These are phyloP conservation scores for Trichoderma brevicompactum DNA, from an alignment of 2,329 filamentous ascomycete genomes.

Conservation along the genomic window DNA sequence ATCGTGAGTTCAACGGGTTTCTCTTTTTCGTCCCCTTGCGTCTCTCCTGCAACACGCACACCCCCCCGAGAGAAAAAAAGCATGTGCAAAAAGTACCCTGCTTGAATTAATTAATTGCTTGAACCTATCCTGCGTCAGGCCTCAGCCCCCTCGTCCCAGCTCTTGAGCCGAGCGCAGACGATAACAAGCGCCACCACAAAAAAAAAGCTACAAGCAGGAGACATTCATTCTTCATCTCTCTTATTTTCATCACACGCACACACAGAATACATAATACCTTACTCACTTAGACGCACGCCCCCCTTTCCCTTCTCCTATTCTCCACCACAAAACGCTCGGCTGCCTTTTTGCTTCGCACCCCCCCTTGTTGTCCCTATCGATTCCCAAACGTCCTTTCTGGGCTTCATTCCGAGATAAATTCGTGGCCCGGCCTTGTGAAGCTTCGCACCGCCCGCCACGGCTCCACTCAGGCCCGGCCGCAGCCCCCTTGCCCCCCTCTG, in stretches of 20 bases:
- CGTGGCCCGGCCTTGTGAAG: conserved; percentile 36
- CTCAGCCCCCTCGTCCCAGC: too few species aligned
- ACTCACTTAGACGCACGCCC: not conserved
- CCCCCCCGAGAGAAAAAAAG: not conserved
- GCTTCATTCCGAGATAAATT: conserved; percentile 43
- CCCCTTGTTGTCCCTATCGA: conserved; percentile 8
- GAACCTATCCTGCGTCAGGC: not conserved
- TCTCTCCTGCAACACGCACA: not conserved
- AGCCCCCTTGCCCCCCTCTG: conserved; percentile 14
- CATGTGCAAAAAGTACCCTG: conserved; percentile 18
- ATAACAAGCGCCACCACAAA: conserved; percentile 1
- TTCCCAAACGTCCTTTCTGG: not conserved
- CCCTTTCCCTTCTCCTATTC: conserved; percentile 4
- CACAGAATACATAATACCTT: not conserved
- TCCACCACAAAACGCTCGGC: conserved; percentile 19
- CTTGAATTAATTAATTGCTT: conserved; percentile 1
- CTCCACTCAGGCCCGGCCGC: conserved; percentile 23
- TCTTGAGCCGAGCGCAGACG: conserved; percentile 25
- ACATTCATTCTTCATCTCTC: not conserved
- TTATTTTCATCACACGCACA: not conserved
- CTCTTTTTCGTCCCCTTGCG: not conserved
- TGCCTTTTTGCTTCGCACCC: not conserved
- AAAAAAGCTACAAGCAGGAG: not conserved
- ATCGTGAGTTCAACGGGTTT: conserved; percentile 11
- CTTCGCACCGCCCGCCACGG: conserved; percentile 31